Evolutionary conservation across 768 basidiomycete species (phyloP), one percentile per base, ranked within the genome.

Genomic region (Lentinula detonsa): DNA sequence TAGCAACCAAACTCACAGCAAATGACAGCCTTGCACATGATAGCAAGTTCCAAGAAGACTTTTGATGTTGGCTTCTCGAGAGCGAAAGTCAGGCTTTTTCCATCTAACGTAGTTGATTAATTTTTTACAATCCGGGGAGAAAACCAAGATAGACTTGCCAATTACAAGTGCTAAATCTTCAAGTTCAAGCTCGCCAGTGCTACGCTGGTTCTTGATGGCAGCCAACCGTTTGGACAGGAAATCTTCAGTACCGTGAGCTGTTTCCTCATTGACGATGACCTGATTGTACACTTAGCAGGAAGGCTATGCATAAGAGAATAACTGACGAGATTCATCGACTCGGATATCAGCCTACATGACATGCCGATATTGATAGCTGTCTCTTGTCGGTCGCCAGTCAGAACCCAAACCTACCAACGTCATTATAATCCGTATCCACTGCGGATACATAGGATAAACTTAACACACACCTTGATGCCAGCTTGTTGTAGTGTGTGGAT

Each of bases 331-430:
- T 98, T 98, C 97, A 98, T 99, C 8, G 93, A 95, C 75, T 99
- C 97, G 5, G 94, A 93, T 55, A 99, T 98, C 67, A 99, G 74
- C 64, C 94, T 84, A 76, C 97, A 98, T 1, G 95, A 96, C 83
- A 98, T 88, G 57, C 97, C 97, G 64, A 99, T 98, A 68, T 99
- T 99, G 74, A 99, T 98, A 15, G 97, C 97, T 1, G 97, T 99
- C 74, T 99, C 97, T 76, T 99, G 97, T 65, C 97, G 80, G 72
- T 99, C 97, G 1, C 97, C 97, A 2, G 97, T 99, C 55, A 99
- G 76, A 7, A 99, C 95, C 97, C 97, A 99, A 16, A 99, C 87
- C 88, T 90, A 64, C 15, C 15, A n/a, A 23, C 45, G 33, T 13
- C 60, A 55, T 33, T 28, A 16, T 31, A 9, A 45, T 31, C 18